Base-by-base conservation (phyloP, 1,139 yeast species). In the Lodderomyces orthopsilosis region DNA sequence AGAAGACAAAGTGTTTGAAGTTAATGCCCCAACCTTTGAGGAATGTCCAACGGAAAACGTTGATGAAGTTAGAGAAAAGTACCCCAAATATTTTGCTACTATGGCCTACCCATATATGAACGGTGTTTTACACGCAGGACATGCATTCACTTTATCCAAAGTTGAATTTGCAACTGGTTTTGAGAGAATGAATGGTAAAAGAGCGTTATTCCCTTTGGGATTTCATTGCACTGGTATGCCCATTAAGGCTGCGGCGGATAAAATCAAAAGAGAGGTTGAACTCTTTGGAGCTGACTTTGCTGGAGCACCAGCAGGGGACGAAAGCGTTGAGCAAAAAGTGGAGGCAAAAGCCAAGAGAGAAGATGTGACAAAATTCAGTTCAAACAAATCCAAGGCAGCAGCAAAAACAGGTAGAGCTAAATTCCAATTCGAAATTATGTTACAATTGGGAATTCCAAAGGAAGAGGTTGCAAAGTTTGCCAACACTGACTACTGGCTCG, bases 171-270 rank as follows among this genome's bases (percentile, higher is more conserved):
- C 94, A 43, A 77, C 88, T 46, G 98, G 98, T 45, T 94, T 85
- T 61, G 96, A 93, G 69, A 83, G 98, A 68, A 86, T 94, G 93
- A 77, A 79, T 59, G 98, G 98, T 52, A 89, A 86, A 68, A 79
- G 86, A 57, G 96, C 97, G 28, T 73, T 93, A 50, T 93, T 89
- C 70, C 98, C 99, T 41, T 77, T 94, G 49, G 99, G 98, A 43
- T 93, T 93, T 83, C 99, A 93, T 68, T 94, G 98, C 77, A 93
- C 98, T 37, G 99, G 99, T 75, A 86, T 93, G 97, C 98, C 99
- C 46, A 94, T 93, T 64, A 85, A 82, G 71, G 93, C 98, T 14
- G 80, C 96, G 59, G 98, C 99, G 40, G 99, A 93, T 68, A 93
- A 93, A 68, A 79, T 94, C 58, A 81, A 82, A 60, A 81, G 98